Conservation (phyloP, 148 eudicot species). For the Silene conica region DNA sequence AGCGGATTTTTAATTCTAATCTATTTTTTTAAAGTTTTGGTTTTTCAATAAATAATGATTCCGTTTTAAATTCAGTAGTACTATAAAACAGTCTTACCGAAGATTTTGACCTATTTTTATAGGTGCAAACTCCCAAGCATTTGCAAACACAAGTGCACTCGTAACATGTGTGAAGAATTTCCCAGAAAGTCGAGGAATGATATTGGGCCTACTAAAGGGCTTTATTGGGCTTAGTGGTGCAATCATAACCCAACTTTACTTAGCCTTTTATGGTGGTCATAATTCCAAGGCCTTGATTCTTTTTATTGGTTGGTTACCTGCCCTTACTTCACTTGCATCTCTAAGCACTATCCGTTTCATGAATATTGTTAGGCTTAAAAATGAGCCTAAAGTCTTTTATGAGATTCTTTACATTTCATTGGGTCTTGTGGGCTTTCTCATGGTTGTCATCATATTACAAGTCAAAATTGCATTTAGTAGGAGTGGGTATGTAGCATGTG, state of each 20-base stretch:
- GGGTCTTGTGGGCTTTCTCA: slow-evolving; percentile 37
- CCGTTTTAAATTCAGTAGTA: no score
- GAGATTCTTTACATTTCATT: slow-evolving; percentile 36
- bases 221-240: slow-evolving; percentile 42
- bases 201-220: slow-evolving; percentile 37
- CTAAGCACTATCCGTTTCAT: slow-evolving; percentile 35
- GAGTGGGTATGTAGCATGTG: slow-evolving; percentile 24
- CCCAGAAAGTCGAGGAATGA: slow-evolving; percentile 40
- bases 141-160: slow-evolving; percentile 45
- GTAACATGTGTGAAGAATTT: slow-evolving; percentile 46
- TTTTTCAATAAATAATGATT: no score
- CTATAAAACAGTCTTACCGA: no score
- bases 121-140: slow-evolving; percentile 41
- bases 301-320: slow-evolving; percentile 40
- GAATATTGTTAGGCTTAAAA: slow-evolving; percentile 21
- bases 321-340: slow-evolving; percentile 25
- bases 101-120: neutral
- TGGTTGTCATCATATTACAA: slow-evolving; percentile 33
- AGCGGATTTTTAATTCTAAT: no score
- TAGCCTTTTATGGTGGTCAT: slow-evolving; percentile 27
- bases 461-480: slow-evolving; percentile 16
- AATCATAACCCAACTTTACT: slow-evolving; percentile 37
- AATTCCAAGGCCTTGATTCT: slow-evolving; percentile 31
- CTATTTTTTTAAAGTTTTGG: no score
- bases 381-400: slow-evolving; percentile 34